Conservation (phyloP, 352 stramenopile genomes). For the Globisporangium okanoganense region DNA sequence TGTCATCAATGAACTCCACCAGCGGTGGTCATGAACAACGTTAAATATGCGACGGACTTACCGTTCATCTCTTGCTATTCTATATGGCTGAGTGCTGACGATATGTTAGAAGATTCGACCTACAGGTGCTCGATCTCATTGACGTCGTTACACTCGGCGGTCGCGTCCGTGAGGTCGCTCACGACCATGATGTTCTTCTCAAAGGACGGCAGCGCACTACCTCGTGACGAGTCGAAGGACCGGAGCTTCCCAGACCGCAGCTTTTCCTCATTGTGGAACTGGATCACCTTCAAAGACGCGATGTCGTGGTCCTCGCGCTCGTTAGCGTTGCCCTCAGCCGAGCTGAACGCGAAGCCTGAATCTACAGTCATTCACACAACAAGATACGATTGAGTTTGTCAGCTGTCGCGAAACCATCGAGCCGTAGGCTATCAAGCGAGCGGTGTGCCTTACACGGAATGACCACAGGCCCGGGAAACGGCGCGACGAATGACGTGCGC, state of each 20-base stretch:
- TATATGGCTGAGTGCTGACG: too few species aligned
- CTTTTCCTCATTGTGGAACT: conserved; percentile 27
- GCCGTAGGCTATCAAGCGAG: conserved; percentile 7
- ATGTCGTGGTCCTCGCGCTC: conserved; percentile 26
- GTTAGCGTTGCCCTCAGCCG: conserved; percentile 20
- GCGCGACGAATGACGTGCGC: conserved; percentile 11
- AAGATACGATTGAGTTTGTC: conserved; percentile 9
- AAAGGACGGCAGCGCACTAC: conserved; percentile 1
- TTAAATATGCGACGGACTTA: too few species aligned
- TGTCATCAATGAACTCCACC: too few species aligned
- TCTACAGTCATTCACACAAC: conserved; percentile 24
- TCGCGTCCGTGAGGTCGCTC: conserved; percentile 12
- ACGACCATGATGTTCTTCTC: conserved; percentile 15
- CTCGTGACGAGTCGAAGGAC: conserved; percentile 1
- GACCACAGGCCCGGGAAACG: conserved; percentile 18
- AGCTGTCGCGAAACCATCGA: neutral
- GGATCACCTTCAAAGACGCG: conserved; percentile 38
- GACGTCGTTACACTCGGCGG: neutral
- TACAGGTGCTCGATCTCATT: conserved; percentile 11
- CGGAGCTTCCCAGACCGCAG: conserved; percentile 17
- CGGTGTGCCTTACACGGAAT: conserved; percentile 23
- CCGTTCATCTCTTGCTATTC: too few species aligned
- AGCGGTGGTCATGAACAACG: too few species aligned
- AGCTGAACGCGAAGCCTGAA: conserved; percentile 50
- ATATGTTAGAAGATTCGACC: neutral